Percentiles rank a stretch among this genome's conserved stretches.
phyloP scores from a whole-genome alignment of 2,329 filamentous ascomycete species.

The Aspergillus hiratsukae region DNA sequence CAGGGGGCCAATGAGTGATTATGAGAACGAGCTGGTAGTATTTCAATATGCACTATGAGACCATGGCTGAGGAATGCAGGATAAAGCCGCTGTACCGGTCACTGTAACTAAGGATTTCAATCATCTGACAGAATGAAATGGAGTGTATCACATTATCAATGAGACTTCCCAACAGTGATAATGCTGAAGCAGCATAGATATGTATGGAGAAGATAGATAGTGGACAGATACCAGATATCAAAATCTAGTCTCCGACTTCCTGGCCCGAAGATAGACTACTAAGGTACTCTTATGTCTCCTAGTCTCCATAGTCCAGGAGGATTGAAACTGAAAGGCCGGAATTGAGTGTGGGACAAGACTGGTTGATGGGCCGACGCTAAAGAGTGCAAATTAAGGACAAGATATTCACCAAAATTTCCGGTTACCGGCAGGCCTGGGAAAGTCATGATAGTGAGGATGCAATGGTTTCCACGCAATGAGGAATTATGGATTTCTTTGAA shows the following conservation, averaged over 20 bases:
- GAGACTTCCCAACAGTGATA: not conserved
- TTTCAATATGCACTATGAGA: not conserved
- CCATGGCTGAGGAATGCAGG: not conserved
- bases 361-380: not conserved
- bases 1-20: not conserved
- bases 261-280: not conserved
- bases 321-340: not conserved
- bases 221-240: not conserved
- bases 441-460: not conserved
- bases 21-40: not conserved
- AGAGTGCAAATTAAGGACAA: not conserved
- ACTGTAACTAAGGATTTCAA: not conserved
- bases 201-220: not conserved
- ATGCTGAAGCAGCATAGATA: not conserved
- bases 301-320: not conserved
- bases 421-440: not conserved
- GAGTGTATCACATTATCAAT: not conserved
- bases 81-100: not conserved
- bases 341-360: not conserved
- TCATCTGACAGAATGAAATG: not conserved
- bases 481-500: not conserved
- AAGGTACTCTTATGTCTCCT: not conserved
- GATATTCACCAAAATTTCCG: not conserved
- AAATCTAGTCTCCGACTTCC: not conserved
- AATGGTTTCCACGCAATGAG: not conserved